Conservation (phyloP, 2,329 filamentous ascomycete genomes). For the Penicillium sp. region DNA sequence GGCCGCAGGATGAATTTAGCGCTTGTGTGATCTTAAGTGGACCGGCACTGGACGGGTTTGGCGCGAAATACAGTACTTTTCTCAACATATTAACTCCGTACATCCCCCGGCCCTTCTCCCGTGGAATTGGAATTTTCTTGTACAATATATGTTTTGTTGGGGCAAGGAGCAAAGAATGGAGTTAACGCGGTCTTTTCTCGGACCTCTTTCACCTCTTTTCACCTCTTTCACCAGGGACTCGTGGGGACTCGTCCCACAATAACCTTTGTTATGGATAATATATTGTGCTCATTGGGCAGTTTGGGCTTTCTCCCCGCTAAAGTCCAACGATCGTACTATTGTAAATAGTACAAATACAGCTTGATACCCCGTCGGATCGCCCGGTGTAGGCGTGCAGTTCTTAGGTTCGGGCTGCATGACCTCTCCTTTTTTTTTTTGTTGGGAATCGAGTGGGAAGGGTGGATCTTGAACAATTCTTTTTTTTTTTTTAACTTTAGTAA, state of each 20-base stretch:
- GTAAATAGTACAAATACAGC: neutral
- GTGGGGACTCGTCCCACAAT: neutral
- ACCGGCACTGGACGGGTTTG: slow-evolving; percentile 16
- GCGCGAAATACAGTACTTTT: slow-evolving; percentile 14
- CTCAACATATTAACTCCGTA: neutral
- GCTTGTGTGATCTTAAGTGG: slow-evolving; percentile 16
- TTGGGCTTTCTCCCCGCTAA: neutral
- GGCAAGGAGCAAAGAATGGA: neutral
- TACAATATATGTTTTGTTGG: neutral
- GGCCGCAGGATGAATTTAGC: slow-evolving; percentile 19
- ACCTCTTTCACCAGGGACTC: neutral
- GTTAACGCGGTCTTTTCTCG: slow-evolving; percentile 5
- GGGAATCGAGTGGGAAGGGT: slow-evolving; percentile 15
- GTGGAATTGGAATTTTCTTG: neutral
- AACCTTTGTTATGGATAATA: neutral
- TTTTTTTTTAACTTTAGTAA: neutral
- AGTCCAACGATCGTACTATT: neutral
- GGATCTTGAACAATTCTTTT: slow-evolving; percentile 6
- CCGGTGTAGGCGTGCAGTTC: neutral
- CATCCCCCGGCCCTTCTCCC: neutral
- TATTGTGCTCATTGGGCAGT: neutral
- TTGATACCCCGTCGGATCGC: slow-evolving; percentile 1
- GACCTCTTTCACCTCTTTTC: neutral
- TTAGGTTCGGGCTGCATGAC: neutral
- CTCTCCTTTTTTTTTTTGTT: neutral